Conservation (phyloP, 345 rosid genomes). For the Lumnitzera racemosa region DNA sequence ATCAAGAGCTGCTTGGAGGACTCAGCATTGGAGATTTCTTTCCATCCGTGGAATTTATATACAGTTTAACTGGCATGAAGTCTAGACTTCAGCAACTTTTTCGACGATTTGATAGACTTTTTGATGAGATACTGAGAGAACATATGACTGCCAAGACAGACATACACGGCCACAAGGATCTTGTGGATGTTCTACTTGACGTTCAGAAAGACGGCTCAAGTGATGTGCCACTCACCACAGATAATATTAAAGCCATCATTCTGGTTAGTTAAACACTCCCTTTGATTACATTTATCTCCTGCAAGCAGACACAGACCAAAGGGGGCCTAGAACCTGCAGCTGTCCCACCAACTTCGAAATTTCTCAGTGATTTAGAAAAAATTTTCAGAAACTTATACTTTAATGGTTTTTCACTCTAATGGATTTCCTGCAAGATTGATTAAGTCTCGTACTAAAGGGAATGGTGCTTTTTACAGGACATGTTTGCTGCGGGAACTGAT, state of each 20-base stretch:
- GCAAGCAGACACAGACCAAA: too few relatives aligned
- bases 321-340: too few relatives aligned
- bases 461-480: constrained; percentile 20
- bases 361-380: too few relatives aligned
- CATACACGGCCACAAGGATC: constrained; percentile 17
- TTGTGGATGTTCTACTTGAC: constrained; percentile 29
- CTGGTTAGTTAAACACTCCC: constrained; percentile 20
- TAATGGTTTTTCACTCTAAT: too few relatives aligned
- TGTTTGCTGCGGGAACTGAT: constrained; percentile 38
- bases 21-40: constrained; percentile 32
- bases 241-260: constrained; percentile 36
- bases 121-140: constrained; percentile 25
- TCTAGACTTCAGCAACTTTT: constrained; percentile 19
- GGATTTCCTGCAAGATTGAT: too few relatives aligned
- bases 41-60: constrained; percentile 33
- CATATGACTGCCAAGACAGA: constrained; percentile 13
- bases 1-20: constrained; percentile 27
- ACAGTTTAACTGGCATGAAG: constrained; percentile 28
- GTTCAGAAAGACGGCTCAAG: constrained; percentile 14
- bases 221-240: constrained; percentile 27
- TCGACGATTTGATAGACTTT: constrained; percentile 23
- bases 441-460: too few relatives aligned
- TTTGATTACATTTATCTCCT: too few relatives aligned
- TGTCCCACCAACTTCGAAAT: too few relatives aligned
- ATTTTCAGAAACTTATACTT: too few relatives aligned